Evolutionary conservation across 1,139 yeast genomes (phyloP).

Genomic region (Candida sp.): DNA sequence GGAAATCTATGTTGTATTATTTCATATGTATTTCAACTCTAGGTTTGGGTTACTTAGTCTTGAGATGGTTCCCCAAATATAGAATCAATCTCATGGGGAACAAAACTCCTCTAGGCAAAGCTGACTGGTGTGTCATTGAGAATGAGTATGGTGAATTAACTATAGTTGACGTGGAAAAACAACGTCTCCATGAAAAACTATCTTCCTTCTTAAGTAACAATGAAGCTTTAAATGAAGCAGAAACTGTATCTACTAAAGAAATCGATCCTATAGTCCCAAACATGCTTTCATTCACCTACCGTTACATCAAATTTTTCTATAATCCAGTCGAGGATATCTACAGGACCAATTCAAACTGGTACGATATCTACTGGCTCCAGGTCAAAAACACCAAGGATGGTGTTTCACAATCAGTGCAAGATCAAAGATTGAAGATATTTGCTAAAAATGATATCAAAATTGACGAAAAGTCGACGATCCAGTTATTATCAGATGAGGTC

Average conservation of each 20-base stretch:
- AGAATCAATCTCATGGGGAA: constrained; percentile 67
- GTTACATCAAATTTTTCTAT: constrained; percentile 80
- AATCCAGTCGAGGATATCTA: constrained; percentile 86
- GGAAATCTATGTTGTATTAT: constrained; percentile 49
- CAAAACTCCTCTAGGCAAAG: constrained; percentile 65
- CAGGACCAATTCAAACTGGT: constrained; percentile 84
- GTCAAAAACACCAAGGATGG: constrained; percentile 62
- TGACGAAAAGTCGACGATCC: constrained; percentile 63
- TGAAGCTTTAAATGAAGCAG: constrained; percentile 9
- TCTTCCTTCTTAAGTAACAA: constrained; percentile 57
- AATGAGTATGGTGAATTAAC: constrained; percentile 88
- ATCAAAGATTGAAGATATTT: constrained; percentile 70
- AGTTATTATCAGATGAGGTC: constrained; percentile 79
- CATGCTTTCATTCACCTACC: constrained; percentile 68
- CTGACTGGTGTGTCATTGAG: constrained; percentile 94
- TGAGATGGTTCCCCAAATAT: constrained; percentile 85
- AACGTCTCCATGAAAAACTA: constrained; percentile 65
- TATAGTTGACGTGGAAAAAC: constrained; percentile 51
- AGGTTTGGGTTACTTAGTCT: constrained; percentile 69
- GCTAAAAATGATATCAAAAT: constrained; percentile 75
- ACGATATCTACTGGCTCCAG: constrained; percentile 71
- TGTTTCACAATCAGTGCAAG: constrained; percentile 62
- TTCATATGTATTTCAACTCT: constrained; percentile 53
- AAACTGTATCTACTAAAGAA: constrained; percentile 15
- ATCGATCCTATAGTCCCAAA: constrained; percentile 68